A percentile compares a stretch with the other conserved stretches of the same genome.
These are phyloP conservation scores for Penicillium sp. DNA, from an alignment of 2,329 filamentous ascomycete species.

Conservation along the genomic window DNA sequence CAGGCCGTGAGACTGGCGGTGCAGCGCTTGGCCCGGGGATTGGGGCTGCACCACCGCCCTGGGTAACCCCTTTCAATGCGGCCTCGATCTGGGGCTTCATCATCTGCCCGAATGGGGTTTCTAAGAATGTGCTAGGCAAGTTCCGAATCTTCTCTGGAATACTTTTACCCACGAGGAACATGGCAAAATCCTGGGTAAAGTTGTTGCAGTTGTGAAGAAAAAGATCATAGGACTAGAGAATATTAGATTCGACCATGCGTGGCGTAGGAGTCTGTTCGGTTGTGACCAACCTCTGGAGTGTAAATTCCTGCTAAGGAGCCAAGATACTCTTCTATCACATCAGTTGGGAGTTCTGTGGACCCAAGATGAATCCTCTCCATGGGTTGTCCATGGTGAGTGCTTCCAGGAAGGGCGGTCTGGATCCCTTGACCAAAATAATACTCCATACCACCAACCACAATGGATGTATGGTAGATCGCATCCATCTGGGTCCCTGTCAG, in stretches of 20 bases:
- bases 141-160: conserved; percentile 86
- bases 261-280: not conserved
- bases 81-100: conserved; percentile 72
- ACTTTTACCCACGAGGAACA: conserved; percentile 82
- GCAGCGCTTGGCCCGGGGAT: conserved; percentile 18
- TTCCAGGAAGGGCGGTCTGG: conserved; percentile 75
- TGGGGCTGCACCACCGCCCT: conserved; percentile 49
- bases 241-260: conserved; percentile 8
- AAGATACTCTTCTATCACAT: conserved; percentile 83
- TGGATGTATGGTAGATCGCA: conserved; percentile 91
- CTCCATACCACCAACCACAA: conserved; percentile 80
- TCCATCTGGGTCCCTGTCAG: conserved; percentile 74
- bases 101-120: conserved; percentile 86
- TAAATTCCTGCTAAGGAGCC: conserved; percentile 81
- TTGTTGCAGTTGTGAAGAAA: conserved; percentile 96
- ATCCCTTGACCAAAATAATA: conserved; percentile 90
- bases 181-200: conserved; percentile 88
- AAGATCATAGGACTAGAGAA: conserved; percentile 75
- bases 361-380: conserved; percentile 76
- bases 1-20: conserved; percentile 3
- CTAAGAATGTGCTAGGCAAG: conserved; percentile 80
- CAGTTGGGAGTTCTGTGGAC: conserved; percentile 72
- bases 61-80: conserved; percentile 63
- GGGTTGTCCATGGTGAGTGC: conserved; percentile 82
- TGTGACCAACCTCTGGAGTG: conserved; percentile 65